Percentiles rank a stretch among this genome's conserved stretches.
Evolutionary conservation across 2,329 filamentous ascomycete species (phyloP).

Genomic region (Hortaea werneckii): DNA sequence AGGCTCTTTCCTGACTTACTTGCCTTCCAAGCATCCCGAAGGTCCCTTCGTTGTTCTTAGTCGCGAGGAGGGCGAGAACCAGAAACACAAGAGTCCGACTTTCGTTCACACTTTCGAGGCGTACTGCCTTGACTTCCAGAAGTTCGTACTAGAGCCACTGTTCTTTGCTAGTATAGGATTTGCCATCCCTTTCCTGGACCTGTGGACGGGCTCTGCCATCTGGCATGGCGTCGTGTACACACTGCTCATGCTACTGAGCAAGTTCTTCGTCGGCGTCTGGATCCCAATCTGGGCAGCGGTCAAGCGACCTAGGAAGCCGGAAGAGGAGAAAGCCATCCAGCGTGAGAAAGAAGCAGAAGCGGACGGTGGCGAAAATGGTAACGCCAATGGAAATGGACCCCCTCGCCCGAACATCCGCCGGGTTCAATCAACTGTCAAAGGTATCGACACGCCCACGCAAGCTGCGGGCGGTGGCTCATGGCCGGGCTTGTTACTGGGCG

Average conservation of each 20-base stretch:
- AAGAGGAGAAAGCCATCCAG: neutral
- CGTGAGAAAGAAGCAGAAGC: neutral
- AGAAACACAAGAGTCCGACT: neutral
- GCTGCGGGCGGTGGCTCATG: conserved; percentile 37
- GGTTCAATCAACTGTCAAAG: neutral
- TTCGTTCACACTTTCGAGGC: conserved; percentile 26
- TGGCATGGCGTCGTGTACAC: conserved; percentile 68
- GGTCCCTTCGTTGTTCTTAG: neutral
- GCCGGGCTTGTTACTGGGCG: conserved; percentile 55
- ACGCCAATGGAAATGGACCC: neutral
- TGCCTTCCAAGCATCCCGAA: neutral
- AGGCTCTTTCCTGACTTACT: conserved; percentile 41
- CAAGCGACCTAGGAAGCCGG: neutral
- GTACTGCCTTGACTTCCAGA: conserved; percentile 37
- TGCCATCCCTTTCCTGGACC: conserved; percentile 60
- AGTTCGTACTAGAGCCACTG: conserved; percentile 54
- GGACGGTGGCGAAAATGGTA: neutral
- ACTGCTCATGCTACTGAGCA: conserved; percentile 53
- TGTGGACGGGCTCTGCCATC: conserved; percentile 54
- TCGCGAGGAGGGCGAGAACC: neutral
- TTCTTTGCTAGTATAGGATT: conserved; percentile 73
- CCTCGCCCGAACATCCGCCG: neutral
- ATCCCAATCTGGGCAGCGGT: conserved; percentile 25
- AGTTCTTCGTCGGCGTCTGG: conserved; percentile 32
- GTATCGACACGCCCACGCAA: neutral